phyloP scores from a whole-genome alignment of 2,329 filamentous ascomycete genomes.

The Ascocoryne sarcoides region DNA sequence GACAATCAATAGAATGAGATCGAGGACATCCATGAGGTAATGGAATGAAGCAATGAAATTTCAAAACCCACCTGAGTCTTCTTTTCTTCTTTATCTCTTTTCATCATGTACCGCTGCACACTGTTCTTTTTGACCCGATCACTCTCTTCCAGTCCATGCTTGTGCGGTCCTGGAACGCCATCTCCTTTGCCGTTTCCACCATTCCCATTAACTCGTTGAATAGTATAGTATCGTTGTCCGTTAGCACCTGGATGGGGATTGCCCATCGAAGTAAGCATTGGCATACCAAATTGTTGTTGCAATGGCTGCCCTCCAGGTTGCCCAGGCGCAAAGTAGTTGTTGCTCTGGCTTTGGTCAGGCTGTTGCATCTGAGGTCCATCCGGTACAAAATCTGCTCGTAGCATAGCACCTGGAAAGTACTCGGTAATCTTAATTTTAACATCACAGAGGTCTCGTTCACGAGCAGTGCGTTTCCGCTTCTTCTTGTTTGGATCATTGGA shows the following conservation, averaged over 20 bases:
- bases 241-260: slow-evolving; percentile 38
- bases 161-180: slow-evolving; percentile 62
- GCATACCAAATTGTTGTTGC: slow-evolving; percentile 33
- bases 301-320: slow-evolving; percentile 20
- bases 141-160: slow-evolving; percentile 63
- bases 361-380: slow-evolving; percentile 21
- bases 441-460: slow-evolving; percentile 71
- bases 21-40: too few relatives aligned
- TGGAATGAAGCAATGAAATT: too few relatives aligned
- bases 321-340: slow-evolving; percentile 26
- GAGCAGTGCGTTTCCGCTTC: slow-evolving; percentile 68
- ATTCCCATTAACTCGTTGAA: slow-evolving; percentile 71
- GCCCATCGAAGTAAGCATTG: slow-evolving; percentile 34
- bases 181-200: slow-evolving; percentile 65
- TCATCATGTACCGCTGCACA: slow-evolving; percentile 56
- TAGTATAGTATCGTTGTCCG: slow-evolving; percentile 58
- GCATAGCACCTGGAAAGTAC: slow-evolving; percentile 51
- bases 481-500: slow-evolving; percentile 74
- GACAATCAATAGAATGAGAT: too few relatives aligned
- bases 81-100: slow-evolving; percentile 57
- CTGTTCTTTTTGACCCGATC: slow-evolving; percentile 77
- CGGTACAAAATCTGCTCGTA: slow-evolving; percentile 25
- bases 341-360: slow-evolving; percentile 17
- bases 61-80: slow-evolving; percentile 40
- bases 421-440: slow-evolving; percentile 84